Percentiles rank a stretch among this genome's conserved stretches.
These are phyloP conservation scores for Malassezia cuniculi DNA, from an alignment of 1,284 basidiomycete genomes.

Conservation along the genomic window DNA sequence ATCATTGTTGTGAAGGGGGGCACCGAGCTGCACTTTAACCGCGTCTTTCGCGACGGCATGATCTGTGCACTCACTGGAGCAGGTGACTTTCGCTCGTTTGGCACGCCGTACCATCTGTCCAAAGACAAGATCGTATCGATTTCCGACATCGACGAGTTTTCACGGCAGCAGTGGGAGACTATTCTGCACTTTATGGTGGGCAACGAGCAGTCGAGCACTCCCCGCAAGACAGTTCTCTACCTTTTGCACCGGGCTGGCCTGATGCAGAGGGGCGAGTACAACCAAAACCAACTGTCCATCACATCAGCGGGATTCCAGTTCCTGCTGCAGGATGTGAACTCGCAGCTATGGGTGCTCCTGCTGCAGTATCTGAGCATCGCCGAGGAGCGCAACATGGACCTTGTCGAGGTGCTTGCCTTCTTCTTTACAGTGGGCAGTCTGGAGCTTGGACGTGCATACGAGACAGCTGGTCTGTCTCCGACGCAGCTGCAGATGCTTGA, in stretches of 20 bases:
- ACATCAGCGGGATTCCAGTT: slow-evolving; percentile 95
- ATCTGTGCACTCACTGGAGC: slow-evolving; percentile 80
- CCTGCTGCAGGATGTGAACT: slow-evolving; percentile 85
- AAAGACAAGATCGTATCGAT: slow-evolving; percentile 51
- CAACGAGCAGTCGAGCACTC: slow-evolving; percentile 60
- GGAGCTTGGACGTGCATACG: slow-evolving; percentile 52
- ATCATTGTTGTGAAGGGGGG: slow-evolving; percentile 21
- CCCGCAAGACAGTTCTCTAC: slow-evolving; percentile 67
- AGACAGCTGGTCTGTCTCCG: slow-evolving; percentile 63
- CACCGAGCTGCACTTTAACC: slow-evolving; percentile 50
- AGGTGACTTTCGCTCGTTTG: slow-evolving; percentile 79
- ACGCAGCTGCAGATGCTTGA: slow-evolving; percentile 76
- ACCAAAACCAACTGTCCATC: slow-evolving; percentile 51
- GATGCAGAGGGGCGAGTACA: slow-evolving; percentile 50
- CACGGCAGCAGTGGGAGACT: slow-evolving; percentile 88
- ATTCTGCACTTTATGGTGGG: slow-evolving; percentile 98
- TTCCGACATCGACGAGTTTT: slow-evolving; percentile 67
- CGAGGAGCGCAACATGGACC: slow-evolving; percentile 53
- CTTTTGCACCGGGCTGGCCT: slow-evolving; percentile 72
- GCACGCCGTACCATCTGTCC: slow-evolving; percentile 63
- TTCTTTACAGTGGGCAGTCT: slow-evolving; percentile 53
- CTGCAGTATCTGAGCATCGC: slow-evolving; percentile 58
- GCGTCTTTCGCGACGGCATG: slow-evolving; percentile 27
- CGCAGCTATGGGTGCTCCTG: slow-evolving; percentile 91
- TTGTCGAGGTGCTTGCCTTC: slow-evolving; percentile 85